Base-by-base conservation (phyloP, 2,329 filamentous ascomycete species). In the Coccinonectria pachysandricola region DNA sequence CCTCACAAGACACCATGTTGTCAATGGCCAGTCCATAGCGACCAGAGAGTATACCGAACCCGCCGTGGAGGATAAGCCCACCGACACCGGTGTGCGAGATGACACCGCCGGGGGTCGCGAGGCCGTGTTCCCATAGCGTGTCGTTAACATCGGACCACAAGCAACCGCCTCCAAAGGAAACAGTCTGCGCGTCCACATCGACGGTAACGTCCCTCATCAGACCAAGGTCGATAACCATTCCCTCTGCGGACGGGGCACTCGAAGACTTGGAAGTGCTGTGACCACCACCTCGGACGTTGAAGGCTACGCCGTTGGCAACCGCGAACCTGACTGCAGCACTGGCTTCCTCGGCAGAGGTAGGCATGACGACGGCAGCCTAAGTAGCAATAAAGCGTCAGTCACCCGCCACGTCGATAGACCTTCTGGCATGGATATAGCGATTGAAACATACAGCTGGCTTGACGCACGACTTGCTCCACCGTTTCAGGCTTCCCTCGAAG, bases 31-130 rank as follows among this genome's bases (percentile, higher is more conserved):
- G 54, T 0, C 75, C 75, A 27, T 71, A 54, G 16, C 55, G 52
- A 1, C 68, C 65, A 14, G 59, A 64, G 10, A 78, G 50, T 48
- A 65, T 64, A 2, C 74, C 71, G 39, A 70, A 72, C 2, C 72
- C 73, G 13, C 71, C 72, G 1, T 69, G 69, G 1, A 75, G 46
- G 0, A 65, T 62, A 9, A 77, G 52, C 0, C 69, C 74, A 3
- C 69, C 72, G 5, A 78, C 65, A 5, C 74, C 73, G 1, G 71
- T 77, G 36, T 76, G 68, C 21, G 68, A 68, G 7, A 77, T 69
- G 0, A 72, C 75, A 3, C 74, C 74, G 7, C 71, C 72, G 0
- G 75, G 67, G 2, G 70, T 70, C 3, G 70, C 72, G 3, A 77
- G 58, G 0, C 60, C 60, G 39, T 69, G 51, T 24, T 60, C 48